Base-by-base conservation (phyloP, 306 rosid species). In the Vachellia pachyceras region DNA sequence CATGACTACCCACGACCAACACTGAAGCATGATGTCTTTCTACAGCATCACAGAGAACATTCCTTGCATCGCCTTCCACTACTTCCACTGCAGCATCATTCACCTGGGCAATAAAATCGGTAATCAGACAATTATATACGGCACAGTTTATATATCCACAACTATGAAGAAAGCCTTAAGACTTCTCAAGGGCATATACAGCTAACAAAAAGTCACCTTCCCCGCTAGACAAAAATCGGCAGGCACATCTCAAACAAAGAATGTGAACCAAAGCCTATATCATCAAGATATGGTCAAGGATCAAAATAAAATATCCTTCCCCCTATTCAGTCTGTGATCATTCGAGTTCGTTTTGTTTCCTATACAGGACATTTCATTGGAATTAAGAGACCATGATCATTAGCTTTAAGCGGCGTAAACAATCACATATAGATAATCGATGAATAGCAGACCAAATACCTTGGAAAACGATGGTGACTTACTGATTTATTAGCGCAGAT, bases 1-100 rank as follows among this genome's bases (percentile, higher is more conserved):
- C 93, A 86, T 93, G 97, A 73, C 97, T 90, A 11, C 97, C 97
- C 61, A 90, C 85, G 36, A 93, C 91, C 87, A 93, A 79, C 44
- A 88, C n/a, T 18, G 97, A 86, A 46, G 97, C 97, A 18, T 86
- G 89, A 83, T 88, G 92, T 50, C 64, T 91, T 40, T 87, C 92
- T 58, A 86, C 97, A 18, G 89, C 90, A 1, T 93, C 92, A 44
- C 97, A 93, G 7, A 93, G 91, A 84, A 90, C 94, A 76, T 90
- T 86, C 79, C 94, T 90, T 6, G 91, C 80, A 86, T 93, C 97
- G 7, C 97, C 97, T 75, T 91, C 92, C 67, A 84, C 71, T 72
- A 85, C 91, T 70, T 88, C 97, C 74, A 88, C 83, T 0, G 11
- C 17, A 71, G 78, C 79, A 23, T 83, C 86, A 4, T 41, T 72